Conservation (phyloP, 352 stramenopile species). For the Globisporangium nunn region DNA sequence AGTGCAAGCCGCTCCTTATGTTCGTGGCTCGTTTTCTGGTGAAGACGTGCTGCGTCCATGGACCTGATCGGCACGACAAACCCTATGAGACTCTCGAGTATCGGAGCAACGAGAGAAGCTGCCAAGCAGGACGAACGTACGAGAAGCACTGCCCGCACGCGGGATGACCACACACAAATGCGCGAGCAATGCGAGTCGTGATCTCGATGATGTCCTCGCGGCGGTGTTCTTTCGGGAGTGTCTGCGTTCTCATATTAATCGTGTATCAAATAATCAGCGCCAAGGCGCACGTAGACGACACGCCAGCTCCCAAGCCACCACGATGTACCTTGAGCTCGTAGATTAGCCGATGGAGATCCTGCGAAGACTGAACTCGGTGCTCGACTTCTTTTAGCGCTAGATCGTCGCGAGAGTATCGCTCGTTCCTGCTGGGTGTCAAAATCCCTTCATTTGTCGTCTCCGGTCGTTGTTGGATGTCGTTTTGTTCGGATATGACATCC, state of each 20-base stretch:
- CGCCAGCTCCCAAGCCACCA: neutral
- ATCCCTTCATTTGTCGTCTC: conserved; percentile 3
- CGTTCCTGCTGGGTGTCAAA: neutral
- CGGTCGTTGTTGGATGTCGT: conserved; percentile 2
- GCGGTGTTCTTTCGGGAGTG: conserved; percentile 32
- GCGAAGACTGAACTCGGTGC: conserved; percentile 16
- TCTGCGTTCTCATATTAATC: conserved; percentile 11
- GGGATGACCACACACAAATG: conserved; percentile 48
- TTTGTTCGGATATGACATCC: neutral
- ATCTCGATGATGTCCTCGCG: conserved; percentile 47
- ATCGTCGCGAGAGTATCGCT: conserved; percentile 5
- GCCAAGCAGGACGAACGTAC: conserved; percentile 12
- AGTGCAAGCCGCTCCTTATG: conserved; percentile 30
- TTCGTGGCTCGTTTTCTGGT: conserved; percentile 36
- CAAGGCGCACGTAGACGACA: neutral
- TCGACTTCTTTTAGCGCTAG: conserved; percentile 1
- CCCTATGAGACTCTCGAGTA: neutral
- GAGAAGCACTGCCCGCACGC: conserved; percentile 58
- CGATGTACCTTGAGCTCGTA: conserved; percentile 51
- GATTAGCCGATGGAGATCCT: conserved; percentile 49
- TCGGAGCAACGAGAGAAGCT: neutral
- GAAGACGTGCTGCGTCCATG: conserved; percentile 35
- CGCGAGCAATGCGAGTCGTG: conserved; percentile 26
- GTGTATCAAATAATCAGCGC: neutral
- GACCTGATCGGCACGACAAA: conserved; percentile 15